These are phyloP conservation scores for Microbotryum saponariae DNA, from an alignment of 1,284 basidiomycete species.

Conservation along the genomic window DNA sequence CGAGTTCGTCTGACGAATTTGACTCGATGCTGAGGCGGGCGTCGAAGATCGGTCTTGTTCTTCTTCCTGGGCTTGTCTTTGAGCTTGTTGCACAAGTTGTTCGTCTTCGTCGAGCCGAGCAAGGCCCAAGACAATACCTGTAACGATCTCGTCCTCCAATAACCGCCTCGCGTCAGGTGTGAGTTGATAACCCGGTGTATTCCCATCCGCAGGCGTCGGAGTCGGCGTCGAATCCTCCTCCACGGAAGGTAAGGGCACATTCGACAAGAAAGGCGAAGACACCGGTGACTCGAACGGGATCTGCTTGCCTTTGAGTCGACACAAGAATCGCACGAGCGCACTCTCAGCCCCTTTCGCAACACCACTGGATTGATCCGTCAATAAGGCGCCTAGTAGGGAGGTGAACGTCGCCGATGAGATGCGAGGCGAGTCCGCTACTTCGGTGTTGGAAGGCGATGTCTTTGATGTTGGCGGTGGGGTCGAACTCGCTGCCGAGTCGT, in stretches of 20 bases:
- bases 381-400: constrained; percentile 76
- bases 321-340: constrained; percentile 30
- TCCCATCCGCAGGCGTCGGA: background rate
- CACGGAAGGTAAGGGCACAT: too few relatives aligned
- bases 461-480: constrained; percentile 23
- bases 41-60: background rate
- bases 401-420: constrained; percentile 82
- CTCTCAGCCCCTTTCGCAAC: constrained; percentile 26
- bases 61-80: background rate
- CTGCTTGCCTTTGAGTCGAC: constrained; percentile 23
- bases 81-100: background rate
- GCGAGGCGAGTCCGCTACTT: constrained; percentile 42
- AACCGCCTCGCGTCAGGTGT: constrained; percentile 44
- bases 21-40: too few relatives aligned
- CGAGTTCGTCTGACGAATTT: background rate
- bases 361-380: constrained; percentile 41
- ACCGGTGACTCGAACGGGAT: constrained; percentile 4
- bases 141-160: constrained; percentile 69
- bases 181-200: constrained; percentile 9
- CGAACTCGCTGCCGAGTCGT: constrained; percentile 8
- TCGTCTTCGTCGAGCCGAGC: constrained; percentile 58
- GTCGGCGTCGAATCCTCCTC: background rate
- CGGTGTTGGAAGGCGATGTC: constrained; percentile 17
- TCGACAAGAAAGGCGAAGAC: constrained; percentile 1
- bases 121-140: constrained; percentile 80